Conservation (phyloP, 2,329 filamentous ascomycete genomes). For the Sarocladiaceae sp. region DNA sequence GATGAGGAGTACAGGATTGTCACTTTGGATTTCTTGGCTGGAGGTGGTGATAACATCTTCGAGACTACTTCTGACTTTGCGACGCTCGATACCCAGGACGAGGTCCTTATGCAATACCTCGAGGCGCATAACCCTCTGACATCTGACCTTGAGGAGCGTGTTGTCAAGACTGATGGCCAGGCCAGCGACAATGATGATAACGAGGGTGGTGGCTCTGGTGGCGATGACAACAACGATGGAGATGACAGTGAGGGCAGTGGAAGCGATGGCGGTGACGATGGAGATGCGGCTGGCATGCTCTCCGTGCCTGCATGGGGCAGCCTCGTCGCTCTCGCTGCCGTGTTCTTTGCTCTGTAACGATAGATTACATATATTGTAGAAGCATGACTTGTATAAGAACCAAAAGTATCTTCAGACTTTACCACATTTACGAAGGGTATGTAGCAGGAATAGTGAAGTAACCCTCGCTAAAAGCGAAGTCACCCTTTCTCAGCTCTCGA, state of each 20-base stretch:
- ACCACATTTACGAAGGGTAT: too few species aligned
- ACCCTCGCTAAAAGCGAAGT: too few species aligned
- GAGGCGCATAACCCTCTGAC: constrained; percentile 42
- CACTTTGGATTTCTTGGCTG: constrained; percentile 59
- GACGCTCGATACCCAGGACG: constrained; percentile 48
- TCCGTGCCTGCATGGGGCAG: constrained; percentile 9
- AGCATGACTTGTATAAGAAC: too few species aligned
- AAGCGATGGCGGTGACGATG: constrained; percentile 44
- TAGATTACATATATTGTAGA: neutral
- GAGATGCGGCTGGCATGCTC: constrained; percentile 8
- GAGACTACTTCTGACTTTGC: constrained; percentile 31
- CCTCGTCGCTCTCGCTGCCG: constrained; percentile 8
- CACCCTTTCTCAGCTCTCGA: too few species aligned
- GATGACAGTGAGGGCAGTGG: constrained; percentile 65
- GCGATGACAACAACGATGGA: neutral
- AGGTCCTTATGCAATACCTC: constrained; percentile 50
- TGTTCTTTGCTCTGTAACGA: constrained; percentile 8
- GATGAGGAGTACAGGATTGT: constrained; percentile 49
- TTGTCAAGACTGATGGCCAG: constrained; percentile 18
- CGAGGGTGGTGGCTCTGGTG: neutral
- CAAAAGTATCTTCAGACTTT: too few species aligned
- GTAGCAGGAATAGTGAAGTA: too few species aligned
- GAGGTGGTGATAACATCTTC: constrained; percentile 61
- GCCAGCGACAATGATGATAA: neutral
- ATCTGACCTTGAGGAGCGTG: constrained; percentile 40